Evolutionary conservation across 371 early-diverging fungal species (phyloP), one percentile per base, ranked within the genome.

Genomic region (Rhizopus delemar): DNA sequence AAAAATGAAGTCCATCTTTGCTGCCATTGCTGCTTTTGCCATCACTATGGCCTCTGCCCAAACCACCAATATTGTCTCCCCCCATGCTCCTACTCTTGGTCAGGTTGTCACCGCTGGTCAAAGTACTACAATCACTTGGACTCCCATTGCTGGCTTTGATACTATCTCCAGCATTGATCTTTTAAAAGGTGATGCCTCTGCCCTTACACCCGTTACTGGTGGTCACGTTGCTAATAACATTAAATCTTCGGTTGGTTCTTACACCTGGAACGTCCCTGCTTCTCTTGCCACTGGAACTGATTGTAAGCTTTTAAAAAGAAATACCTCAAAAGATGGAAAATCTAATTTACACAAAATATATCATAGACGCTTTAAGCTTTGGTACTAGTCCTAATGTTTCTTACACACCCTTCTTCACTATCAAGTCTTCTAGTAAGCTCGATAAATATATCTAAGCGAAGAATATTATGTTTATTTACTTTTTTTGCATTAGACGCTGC

Each of bases 381-480:
- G 76, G 76, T 46, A 33, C 53, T 9, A 60, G 63, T 29, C 73
- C 76, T 39, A 48, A 69, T 51, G 31, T 69, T 34, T 51, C 69
- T 48, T 75, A 69, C 67, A 57, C 64, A 56, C 69, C 69, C 39
- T 68, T 63, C 51, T 80, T 80, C 72, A 69, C 72, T 53, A 73
- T 80, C 58, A n/a, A 61, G 32, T 67, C 55, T 50, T n/a, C 33
- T 46, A 68, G 71, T 62, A 48, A 46, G 48, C n/a, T 13, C 35
- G 46, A 22, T 11, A n/a, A 16, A 32, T 16, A 53, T 50, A 22
- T 22, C 22, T 22, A 22, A 22, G 22, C 22, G 50, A 46, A 13
- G 51, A 51, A 35, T 60, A 41, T 32, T 43, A 15, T 16, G 16
- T 54, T 53, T 50, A 15, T 63, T 39, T 34, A n/a, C 8, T 41